Conservation (phyloP, 176 grass and related monocot genomes). For the Zea luxurians region DNA sequence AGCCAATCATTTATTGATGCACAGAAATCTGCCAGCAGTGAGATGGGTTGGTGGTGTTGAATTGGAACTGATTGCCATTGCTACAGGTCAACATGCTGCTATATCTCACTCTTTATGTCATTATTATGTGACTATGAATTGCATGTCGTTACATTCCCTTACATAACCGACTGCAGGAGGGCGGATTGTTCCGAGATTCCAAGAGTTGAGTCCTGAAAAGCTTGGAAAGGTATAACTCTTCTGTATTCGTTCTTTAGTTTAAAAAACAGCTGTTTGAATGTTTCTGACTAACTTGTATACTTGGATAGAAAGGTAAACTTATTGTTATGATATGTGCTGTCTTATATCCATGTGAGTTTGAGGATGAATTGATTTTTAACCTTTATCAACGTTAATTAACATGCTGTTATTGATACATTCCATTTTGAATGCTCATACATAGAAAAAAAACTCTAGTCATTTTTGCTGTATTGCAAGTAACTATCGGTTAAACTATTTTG, state of each 20-base stretch:
- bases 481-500: background rate
- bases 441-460: background rate
- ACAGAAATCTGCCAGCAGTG: slow-evolving; percentile 90
- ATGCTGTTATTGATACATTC: background rate
- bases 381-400: background rate
- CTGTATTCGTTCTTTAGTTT: background rate
- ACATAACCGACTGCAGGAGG: slow-evolving; percentile 63
- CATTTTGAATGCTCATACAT: background rate
- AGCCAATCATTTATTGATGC: slow-evolving; percentile 94
- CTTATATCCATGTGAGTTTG: slow-evolving; percentile 3
- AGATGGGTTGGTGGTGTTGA: slow-evolving; percentile 99
- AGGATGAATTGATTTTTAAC: background rate
- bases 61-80: slow-evolving; percentile 96
- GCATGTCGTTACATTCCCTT: background rate
- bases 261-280: background rate
- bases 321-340: background rate
- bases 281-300: slow-evolving; percentile 6
- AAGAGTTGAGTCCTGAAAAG: slow-evolving; percentile 88
- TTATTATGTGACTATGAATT: background rate
- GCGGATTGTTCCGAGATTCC: slow-evolving; percentile 91
- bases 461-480: background rate
- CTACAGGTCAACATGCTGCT: slow-evolving; percentile 61
- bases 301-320: background rate
- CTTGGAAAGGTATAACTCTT: slow-evolving; percentile 68
- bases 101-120: background rate